phyloP scores from a whole-genome alignment of 495 filamentous ascomycete species.

The Xylaria castorea region DNA sequence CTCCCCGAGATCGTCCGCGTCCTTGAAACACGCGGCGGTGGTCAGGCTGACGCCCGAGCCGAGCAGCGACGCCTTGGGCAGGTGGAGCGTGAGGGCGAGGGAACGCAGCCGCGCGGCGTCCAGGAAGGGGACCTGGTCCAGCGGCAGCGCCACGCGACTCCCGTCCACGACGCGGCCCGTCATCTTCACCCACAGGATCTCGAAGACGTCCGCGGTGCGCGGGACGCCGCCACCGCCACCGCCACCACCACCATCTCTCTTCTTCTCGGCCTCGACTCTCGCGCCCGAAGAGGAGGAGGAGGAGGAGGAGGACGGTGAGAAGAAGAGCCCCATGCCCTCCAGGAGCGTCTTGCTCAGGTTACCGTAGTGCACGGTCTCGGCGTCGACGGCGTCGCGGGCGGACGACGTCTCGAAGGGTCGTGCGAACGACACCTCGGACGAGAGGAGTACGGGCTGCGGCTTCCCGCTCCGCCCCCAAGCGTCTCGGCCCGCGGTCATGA shows the following conservation, averaged over 20 bases:
- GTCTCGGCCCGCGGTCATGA: slow-evolving; percentile 53
- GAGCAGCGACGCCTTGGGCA: slow-evolving; percentile 62
- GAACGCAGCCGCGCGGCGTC: slow-evolving; percentile 39
- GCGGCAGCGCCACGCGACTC: slow-evolving; percentile 35
- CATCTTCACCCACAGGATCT: slow-evolving; percentile 42
- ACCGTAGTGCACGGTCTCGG: slow-evolving; percentile 68
- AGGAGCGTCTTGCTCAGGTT: slow-evolving; percentile 61
- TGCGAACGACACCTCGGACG: slow-evolving; percentile 55
- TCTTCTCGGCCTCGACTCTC: not conserved
- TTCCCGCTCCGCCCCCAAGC: slow-evolving; percentile 61
- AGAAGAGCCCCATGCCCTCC: slow-evolving; percentile 38
- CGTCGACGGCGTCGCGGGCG: slow-evolving; percentile 52
- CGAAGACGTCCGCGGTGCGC: slow-evolving; percentile 37
- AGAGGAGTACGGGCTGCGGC: slow-evolving; percentile 61
- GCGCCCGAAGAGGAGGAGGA: not conserved
- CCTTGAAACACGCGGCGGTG: slow-evolving; percentile 43
- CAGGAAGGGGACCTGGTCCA: slow-evolving; percentile 41
- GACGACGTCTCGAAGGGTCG: slow-evolving; percentile 56
- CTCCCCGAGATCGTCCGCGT: not conserved
- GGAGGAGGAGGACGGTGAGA: not conserved
- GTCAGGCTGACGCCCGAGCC: slow-evolving; percentile 55
- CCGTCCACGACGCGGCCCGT: slow-evolving; percentile 40
- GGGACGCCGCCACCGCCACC: slow-evolving; percentile 5
- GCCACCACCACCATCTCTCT: not conserved
- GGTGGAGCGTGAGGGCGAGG: slow-evolving; percentile 47